Base-by-base conservation (phyloP, 768 basidiomycete species). In the Podaxis sp. region DNA sequence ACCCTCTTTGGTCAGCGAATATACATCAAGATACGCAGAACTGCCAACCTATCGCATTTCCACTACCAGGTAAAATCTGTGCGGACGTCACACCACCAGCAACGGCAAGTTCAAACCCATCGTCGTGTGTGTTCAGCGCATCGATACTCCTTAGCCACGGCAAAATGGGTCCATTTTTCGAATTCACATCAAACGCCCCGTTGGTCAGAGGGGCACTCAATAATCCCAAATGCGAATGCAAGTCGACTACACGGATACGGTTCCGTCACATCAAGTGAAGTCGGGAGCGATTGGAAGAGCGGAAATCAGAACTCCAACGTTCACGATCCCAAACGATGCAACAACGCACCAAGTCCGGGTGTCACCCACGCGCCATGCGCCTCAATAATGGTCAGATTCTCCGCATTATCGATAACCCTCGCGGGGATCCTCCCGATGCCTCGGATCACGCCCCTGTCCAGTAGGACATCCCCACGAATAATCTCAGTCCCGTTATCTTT, bases 41-140 rank as follows among this genome's bases (percentile, higher is more conserved):
- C 14, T 28, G 61, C 61, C 52, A 65, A 89, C 91, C 91, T 52
- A 93, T 90, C 42, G 83, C 85, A 72, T 91, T 90, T 27, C 71
- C 81, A 57, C 82, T 86, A 5, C 93, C 94, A 7, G 94, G 91
- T 3, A 95, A 74, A 42, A 95, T 78, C 65, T 92, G 89, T 14
- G 83, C 86, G 2, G 93, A 89, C 0, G 95, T 96, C 36, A 96
- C 88, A 13, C 95, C 95, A 10, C 94, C 94, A 2, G 95, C 82
- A 57, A 94, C 87, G 2, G 90, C 83, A 14, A 92, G 78, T 59
- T 77, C 77, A 70, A 87, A 88, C 1, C 87, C 79, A 42, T 87
- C 84, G 68, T 95, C 94, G 62, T 93, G 90, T 0, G 91, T 93
- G 69, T 95, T 89, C 66, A 97, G 80, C 0, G 83, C 92, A 69